A percentile compares a stretch with the other conserved stretches of the same genome.
phyloP scores from a whole-genome alignment of 768 basidiomycete species.

The Suillus occidentalis region DNA sequence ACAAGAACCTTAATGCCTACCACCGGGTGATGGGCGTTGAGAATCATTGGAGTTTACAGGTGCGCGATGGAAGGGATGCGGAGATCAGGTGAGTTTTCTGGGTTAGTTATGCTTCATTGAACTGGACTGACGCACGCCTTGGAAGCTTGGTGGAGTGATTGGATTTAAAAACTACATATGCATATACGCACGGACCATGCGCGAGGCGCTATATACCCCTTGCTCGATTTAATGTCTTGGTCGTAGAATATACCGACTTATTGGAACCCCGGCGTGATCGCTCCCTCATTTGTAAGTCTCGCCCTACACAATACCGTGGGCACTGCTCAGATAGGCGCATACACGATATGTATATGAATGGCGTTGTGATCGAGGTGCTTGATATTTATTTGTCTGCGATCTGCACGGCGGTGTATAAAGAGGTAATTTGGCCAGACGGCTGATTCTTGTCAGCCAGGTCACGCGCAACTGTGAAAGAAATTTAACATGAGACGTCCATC shows the following conservation, averaged over 20 bases:
- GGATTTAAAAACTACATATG: not conserved
- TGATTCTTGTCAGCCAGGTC: no score
- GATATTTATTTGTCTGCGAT: no score
- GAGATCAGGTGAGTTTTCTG: not conserved
- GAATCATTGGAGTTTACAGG: conserved; percentile 79
- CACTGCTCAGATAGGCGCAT: not conserved
- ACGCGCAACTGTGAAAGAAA: no score
- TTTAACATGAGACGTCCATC: no score
- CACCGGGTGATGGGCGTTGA: conserved; percentile 85
- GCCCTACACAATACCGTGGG: not conserved
- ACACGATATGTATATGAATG: not conserved
- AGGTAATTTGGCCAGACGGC: no score
- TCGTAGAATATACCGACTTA: conserved; percentile 1
- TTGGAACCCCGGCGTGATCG: not conserved
- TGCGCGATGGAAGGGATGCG: conserved; percentile 33
- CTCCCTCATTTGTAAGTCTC: not conserved
- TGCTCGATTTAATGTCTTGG: not conserved
- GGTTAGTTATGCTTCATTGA: not conserved
- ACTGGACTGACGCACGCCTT: not conserved
- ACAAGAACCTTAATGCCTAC: conserved; percentile 97
- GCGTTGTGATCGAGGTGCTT: no score
- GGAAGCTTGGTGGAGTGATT: not conserved
- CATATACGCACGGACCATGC: not conserved
- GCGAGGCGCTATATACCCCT: conserved; percentile 2
- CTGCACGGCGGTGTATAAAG: no score